phyloP scores from a whole-genome alignment of 441 rosid species.

The Lagerstroemia fauriei region DNA sequence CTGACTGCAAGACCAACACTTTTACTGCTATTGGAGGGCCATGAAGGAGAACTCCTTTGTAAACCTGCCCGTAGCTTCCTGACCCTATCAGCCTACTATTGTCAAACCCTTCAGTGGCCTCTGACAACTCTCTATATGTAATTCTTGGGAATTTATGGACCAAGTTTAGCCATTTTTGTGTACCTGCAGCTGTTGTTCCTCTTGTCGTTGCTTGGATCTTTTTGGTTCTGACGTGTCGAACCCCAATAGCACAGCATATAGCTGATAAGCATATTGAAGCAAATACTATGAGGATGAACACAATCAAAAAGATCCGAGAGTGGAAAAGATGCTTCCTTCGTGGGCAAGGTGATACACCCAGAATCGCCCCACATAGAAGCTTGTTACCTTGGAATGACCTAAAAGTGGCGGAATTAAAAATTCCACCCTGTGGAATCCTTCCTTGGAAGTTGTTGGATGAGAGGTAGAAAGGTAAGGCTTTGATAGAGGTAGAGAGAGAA shows the following conservation, averaged over 20 bases:
- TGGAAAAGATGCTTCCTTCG: slow-evolving; percentile 30
- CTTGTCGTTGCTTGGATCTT: slow-evolving; percentile 10
- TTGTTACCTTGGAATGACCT: slow-evolving; percentile 39
- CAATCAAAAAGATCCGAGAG: slow-evolving; percentile 27
- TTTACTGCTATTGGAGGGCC: slow-evolving; percentile 42
- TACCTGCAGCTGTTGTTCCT: not conserved
- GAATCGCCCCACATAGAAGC: slow-evolving; percentile 37
- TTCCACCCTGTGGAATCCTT: slow-evolving; percentile 39
- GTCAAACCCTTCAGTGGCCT: slow-evolving; percentile 42
- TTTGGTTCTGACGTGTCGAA: slow-evolving; percentile 27
- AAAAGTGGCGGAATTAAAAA: slow-evolving; percentile 34
- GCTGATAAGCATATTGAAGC: slow-evolving; percentile 30
- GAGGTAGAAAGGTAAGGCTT: slow-evolving; percentile 39
- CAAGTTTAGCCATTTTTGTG: slow-evolving; percentile 19
- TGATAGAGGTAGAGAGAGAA: too few species aligned
- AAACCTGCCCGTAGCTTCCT: slow-evolving; percentile 44
- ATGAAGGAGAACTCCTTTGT: slow-evolving; percentile 42
- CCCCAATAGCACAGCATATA: slow-evolving; percentile 34
- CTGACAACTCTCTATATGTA: slow-evolving; percentile 44
- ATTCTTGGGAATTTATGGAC: slow-evolving; percentile 47
- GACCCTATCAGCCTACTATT: slow-evolving; percentile 37
- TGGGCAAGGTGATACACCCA: slow-evolving; percentile 27
- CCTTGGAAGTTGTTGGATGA: slow-evolving; percentile 40
- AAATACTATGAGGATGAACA: slow-evolving; percentile 29
- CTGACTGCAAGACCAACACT: slow-evolving; percentile 39